These are phyloP conservation scores for Dillenia suffruticosa DNA, from an alignment of 164 flowering plant genomes.

Conservation along the genomic window DNA sequence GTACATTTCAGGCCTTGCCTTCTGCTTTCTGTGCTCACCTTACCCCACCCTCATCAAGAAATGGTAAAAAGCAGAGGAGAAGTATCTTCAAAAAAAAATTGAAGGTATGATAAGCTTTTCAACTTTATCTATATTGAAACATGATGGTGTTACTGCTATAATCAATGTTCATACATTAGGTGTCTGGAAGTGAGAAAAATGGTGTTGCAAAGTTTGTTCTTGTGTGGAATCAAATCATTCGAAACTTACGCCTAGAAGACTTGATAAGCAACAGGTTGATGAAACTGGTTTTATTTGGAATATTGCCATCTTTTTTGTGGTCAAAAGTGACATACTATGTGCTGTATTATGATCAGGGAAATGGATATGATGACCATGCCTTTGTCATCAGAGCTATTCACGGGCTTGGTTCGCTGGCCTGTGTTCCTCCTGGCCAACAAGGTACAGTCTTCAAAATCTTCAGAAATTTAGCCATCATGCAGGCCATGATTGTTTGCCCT, in stretches of 20 bases:
- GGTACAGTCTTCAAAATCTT: slow-evolving; percentile 31
- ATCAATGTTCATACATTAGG: slow-evolving; percentile 28
- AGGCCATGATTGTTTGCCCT: neutral
- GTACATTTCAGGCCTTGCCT: slow-evolving; percentile 75
- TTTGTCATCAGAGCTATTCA: slow-evolving; percentile 44
- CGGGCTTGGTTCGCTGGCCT: slow-evolving; percentile 73
- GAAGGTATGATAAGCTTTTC: slow-evolving; percentile 34
- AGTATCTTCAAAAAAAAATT: slow-evolving; percentile 27
- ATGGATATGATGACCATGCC: slow-evolving; percentile 87
- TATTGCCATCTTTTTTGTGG: neutral
- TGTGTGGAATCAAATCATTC: slow-evolving; percentile 87
- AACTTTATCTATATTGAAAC: neutral
- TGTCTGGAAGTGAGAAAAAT: slow-evolving; percentile 31
- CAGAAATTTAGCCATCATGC: neutral
- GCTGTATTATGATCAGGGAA: slow-evolving; percentile 47
- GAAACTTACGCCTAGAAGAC: slow-evolving; percentile 75
- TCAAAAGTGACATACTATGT: neutral
- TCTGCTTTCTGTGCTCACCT: slow-evolving; percentile 62
- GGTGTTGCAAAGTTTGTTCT: slow-evolving; percentile 57
- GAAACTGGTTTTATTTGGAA: neutral
- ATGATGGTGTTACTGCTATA: neutral
- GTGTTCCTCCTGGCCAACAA: slow-evolving; percentile 81
- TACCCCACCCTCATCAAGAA: slow-evolving; percentile 46
- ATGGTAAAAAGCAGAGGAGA: slow-evolving; percentile 22
- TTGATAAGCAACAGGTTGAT: slow-evolving; percentile 81